phyloP scores from a whole-genome alignment of 148 eudicot species.

The Rhododendron henanense region DNA sequence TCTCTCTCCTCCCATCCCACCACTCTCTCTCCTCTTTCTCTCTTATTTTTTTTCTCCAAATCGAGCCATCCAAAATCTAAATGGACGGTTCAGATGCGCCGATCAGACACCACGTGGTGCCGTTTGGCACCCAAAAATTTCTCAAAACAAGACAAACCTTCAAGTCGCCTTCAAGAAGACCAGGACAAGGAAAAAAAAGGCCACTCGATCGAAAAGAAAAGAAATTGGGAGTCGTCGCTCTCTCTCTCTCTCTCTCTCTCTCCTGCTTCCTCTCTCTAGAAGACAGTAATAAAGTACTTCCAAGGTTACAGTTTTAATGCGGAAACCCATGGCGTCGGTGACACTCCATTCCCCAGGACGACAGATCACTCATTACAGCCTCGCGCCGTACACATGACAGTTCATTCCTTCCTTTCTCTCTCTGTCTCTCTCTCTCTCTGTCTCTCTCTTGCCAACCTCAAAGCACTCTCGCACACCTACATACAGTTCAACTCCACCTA shows the following conservation, averaged over 20 bases:
- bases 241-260: background rate
- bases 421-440: background rate
- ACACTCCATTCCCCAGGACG: background rate
- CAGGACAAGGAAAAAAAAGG: background rate
- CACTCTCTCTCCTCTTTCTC: no score
- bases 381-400: conserved; percentile 9
- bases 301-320: conserved; percentile 12
- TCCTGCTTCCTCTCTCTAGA: background rate
- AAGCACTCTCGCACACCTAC: background rate
- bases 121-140: no score
- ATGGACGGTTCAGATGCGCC: no score
- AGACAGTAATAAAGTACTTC: background rate
- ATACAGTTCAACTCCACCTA: background rate
- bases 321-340: conserved; percentile 16
- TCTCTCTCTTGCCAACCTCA: background rate
- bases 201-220: background rate
- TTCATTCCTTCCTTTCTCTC: conserved; percentile 1
- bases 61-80: no score
- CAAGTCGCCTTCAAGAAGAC: background rate
- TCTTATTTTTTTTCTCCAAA: no score
- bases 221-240: background rate
- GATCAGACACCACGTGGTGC: no score
- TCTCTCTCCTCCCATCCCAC: no score
- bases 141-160: no score
- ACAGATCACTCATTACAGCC: conserved; percentile 1